Conservation (phyloP, 2,329 filamentous ascomycete species). For the Ceratocystis lukuohia region DNA sequence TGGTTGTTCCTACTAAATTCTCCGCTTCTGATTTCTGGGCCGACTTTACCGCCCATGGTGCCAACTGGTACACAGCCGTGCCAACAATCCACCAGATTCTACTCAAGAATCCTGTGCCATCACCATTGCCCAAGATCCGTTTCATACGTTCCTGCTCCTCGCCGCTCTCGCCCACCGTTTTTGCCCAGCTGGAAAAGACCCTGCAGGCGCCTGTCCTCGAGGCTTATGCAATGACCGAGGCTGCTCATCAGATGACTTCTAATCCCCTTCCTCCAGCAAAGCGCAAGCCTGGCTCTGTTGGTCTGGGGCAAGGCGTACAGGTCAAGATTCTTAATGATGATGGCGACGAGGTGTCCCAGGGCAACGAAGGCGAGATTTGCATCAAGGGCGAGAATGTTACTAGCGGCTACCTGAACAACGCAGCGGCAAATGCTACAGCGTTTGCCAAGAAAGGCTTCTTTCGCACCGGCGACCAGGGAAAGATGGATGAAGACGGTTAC, state of each 20-base stretch:
- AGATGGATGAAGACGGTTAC: conserved; percentile 66
- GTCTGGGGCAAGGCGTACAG: conserved; percentile 71
- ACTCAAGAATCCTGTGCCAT: conserved; percentile 57
- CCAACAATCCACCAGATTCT: conserved; percentile 86
- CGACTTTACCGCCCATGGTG: conserved; percentile 58
- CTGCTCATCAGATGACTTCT: conserved; percentile 72
- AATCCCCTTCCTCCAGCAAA: conserved; percentile 57
- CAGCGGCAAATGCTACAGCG: conserved; percentile 56
- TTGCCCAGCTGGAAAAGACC: conserved; percentile 62
- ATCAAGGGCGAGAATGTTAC: conserved; percentile 75
- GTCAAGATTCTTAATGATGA: conserved; percentile 60
- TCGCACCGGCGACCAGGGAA: conserved; percentile 77
- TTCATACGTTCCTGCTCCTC: conserved; percentile 74
- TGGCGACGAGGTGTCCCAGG: conserved; percentile 54
- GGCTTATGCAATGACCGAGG: conserved; percentile 88
- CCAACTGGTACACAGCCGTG: conserved; percentile 90
- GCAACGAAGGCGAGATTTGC: conserved; percentile 67
- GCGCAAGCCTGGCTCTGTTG: conserved; percentile 70
- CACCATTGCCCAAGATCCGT: conserved; percentile 56
- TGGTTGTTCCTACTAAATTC: conserved; percentile 66
- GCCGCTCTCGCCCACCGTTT: conserved; percentile 67
- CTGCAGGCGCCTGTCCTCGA: conserved; percentile 73
- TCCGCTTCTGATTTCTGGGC: conserved; percentile 72
- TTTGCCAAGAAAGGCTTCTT: conserved; percentile 71
- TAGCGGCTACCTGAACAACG: conserved; percentile 73